Evolutionary conservation across 805 yeast species (phyloP), one percentile per base, ranked within the genome.

Genomic region (Jamesozyma lodderae): DNA sequence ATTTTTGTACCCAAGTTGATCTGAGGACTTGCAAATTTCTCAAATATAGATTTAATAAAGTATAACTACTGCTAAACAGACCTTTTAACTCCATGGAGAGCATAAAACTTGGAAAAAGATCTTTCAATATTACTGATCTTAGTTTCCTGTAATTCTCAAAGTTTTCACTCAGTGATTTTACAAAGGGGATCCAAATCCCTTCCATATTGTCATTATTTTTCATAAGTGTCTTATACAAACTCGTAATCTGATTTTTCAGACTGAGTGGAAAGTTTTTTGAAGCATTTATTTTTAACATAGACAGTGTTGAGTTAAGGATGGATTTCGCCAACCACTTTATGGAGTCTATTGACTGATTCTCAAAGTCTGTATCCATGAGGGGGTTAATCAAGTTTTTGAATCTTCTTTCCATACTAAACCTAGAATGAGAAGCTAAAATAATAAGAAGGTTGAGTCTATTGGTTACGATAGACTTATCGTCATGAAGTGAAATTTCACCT

Each of bases 361-460:
- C n/a, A 22, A 15, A 9, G 4, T 15, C 27, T 4, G 11, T 21
- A 14, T 6, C 6, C 10, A 18, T 14, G 17, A 52, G 35, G 7
- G 53, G 51, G n/a, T 40, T 35, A 2, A 53, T 28, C 4, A 59
- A 44, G 9, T 44, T 45, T 14, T 51, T 48, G 3, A 57, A 37
- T 21, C 51, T 42, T 20, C 43, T 47, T 35, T 55, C 60, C 16
- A 47, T 33, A 26, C 48, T 51, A 15, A 49, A 24, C 6, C 35
- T 34, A 2, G 58, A 47, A 11, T 45, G 41, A 23, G 36, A 35
- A 0, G 58, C 51, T 16, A 59, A 39, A 1, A 49, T 40, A 30
- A 56, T 33, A 17, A 59, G 35, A 6, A 57, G 38, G 30, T 58
- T 57, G 1, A 58, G 36, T 33, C 64, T 42, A 31, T 59, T 59